These are phyloP conservation scores for Sugiyamaella japonica DNA, from an alignment of 1,139 yeast genomes.

Conservation along the genomic window DNA sequence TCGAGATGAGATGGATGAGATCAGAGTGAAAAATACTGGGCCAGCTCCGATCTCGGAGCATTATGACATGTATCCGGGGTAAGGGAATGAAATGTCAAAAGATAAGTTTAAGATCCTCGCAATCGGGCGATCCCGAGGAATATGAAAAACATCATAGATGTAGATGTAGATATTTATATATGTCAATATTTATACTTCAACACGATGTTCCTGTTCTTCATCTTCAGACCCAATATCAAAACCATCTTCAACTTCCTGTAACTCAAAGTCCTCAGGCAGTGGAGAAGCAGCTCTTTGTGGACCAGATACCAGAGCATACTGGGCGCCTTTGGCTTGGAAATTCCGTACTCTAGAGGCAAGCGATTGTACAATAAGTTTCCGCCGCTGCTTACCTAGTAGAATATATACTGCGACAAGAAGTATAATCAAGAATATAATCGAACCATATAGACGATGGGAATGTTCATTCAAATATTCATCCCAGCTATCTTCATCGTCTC, in stretches of 20 bases:
- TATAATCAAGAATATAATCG: constrained; percentile 49
- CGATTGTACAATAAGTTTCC: constrained; percentile 36
- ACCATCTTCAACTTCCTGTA: constrained; percentile 30
- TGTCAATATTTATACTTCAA: not conserved
- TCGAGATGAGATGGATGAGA: not conserved
- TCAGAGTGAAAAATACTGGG: not conserved
- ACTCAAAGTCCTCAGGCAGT: constrained; percentile 29
- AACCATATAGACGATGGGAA: constrained; percentile 59
- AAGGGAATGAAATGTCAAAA: not conserved
- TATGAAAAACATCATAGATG: not conserved
- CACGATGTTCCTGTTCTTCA: constrained; percentile 8
- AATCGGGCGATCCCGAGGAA: too few relatives aligned
- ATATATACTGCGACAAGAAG: constrained; percentile 49
- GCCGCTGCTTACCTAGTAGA: constrained; percentile 48
- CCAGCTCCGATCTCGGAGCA: not conserved
- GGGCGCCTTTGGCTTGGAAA: constrained; percentile 19
- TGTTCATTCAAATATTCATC: constrained; percentile 38
- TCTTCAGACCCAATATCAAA: constrained; percentile 27
- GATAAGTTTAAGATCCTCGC: not conserved
- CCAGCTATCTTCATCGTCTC: constrained; percentile 38
- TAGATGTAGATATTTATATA: not conserved
- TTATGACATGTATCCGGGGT: not conserved
- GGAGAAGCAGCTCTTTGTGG: constrained; percentile 14
- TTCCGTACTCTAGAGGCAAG: constrained; percentile 27
- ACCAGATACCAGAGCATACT: constrained; percentile 15